A percentile compares a stretch with the other conserved stretches of the same genome.
Conservation (phyloP, 305 asterid genomes). For the Caryopteris hybrid region DNA sequence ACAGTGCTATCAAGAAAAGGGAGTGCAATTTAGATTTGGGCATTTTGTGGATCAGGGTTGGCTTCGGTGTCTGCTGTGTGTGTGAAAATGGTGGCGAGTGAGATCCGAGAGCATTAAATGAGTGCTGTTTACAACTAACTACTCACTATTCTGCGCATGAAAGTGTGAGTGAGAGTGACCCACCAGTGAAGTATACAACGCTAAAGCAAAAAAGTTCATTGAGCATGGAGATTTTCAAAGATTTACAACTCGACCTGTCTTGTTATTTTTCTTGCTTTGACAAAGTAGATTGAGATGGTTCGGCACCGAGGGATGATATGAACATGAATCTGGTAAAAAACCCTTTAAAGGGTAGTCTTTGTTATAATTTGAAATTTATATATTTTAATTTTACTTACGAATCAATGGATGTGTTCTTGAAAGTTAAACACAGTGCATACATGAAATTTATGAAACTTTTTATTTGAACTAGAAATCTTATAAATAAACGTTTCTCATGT, state of each 20-base stretch:
- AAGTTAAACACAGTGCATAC: no score
- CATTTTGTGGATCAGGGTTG: slow-evolving; percentile 25
- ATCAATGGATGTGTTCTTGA: no score
- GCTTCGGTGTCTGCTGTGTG: neutral
- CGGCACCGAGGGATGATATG: neutral
- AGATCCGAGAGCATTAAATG: slow-evolving; percentile 12
- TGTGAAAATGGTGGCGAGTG: slow-evolving; percentile 15
- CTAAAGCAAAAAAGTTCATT: no score
- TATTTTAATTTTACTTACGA: no score
- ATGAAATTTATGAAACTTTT: no score
- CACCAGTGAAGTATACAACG: slow-evolving; percentile 7
- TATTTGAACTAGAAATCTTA: no score
- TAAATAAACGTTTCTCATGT: no score
- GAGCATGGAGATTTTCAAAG: no score
- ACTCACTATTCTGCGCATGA: slow-evolving; percentile 22
- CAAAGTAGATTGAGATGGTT: neutral
- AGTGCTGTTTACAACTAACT: neutral
- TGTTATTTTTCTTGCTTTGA: neutral
- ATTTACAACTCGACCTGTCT: no score
- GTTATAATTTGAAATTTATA: no score
- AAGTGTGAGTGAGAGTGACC: slow-evolving; percentile 19
- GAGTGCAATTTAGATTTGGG: slow-evolving; percentile 22
- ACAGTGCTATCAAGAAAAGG: slow-evolving; percentile 12
- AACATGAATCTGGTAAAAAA: no score
- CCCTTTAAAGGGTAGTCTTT: no score